phyloP scores from a whole-genome alignment of 1,139 yeast species.

The Yamadazyma epiphylla region DNA sequence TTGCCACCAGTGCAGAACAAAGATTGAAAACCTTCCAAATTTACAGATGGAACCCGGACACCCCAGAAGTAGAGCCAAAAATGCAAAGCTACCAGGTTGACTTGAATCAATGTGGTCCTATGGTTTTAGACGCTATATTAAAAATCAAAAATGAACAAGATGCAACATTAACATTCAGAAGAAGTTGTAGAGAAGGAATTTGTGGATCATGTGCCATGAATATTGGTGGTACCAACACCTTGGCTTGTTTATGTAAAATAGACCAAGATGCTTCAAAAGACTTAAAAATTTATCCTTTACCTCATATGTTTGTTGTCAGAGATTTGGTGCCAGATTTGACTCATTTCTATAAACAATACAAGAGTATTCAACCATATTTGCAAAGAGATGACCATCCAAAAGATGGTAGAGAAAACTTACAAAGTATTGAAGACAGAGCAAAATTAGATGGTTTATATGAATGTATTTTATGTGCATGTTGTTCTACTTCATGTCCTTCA shows the following conservation, averaged over 20 bases:
- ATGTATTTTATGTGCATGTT: slow-evolving; percentile 97
- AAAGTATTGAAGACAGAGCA: slow-evolving; percentile 89
- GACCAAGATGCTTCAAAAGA: slow-evolving; percentile 75
- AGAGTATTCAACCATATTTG: slow-evolving; percentile 94
- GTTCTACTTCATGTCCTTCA: slow-evolving; percentile 98
- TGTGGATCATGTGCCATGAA: slow-evolving; percentile 99
- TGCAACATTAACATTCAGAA: slow-evolving; percentile 89
- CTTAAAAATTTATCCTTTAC: slow-evolving; percentile 90
- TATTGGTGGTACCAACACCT: slow-evolving; percentile 94
- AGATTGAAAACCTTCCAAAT: slow-evolving; percentile 81
- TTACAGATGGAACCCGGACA: slow-evolving; percentile 98
- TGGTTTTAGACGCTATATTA: slow-evolving; percentile 92
- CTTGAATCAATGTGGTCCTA: slow-evolving; percentile 92
- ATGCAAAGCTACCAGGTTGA: slow-evolving; percentile 83
- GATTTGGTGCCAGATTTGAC: slow-evolving; percentile 98
- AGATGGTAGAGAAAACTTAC: slow-evolving; percentile 92
- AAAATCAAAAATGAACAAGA: slow-evolving; percentile 97
- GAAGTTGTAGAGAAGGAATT: slow-evolving; percentile 99
- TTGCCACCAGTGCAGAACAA: slow-evolving; percentile 45
- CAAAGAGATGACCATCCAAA: slow-evolving; percentile 79
- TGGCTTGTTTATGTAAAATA: slow-evolving; percentile 94
- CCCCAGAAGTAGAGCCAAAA: slow-evolving; percentile 88
- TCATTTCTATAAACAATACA: slow-evolving; percentile 96
- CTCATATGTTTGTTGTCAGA: slow-evolving; percentile 96
- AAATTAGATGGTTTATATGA: slow-evolving; percentile 96